Evolutionary conservation across 352 stramenopile genomes (phyloP).

Genomic region (Globisporangium yorkense): DNA sequence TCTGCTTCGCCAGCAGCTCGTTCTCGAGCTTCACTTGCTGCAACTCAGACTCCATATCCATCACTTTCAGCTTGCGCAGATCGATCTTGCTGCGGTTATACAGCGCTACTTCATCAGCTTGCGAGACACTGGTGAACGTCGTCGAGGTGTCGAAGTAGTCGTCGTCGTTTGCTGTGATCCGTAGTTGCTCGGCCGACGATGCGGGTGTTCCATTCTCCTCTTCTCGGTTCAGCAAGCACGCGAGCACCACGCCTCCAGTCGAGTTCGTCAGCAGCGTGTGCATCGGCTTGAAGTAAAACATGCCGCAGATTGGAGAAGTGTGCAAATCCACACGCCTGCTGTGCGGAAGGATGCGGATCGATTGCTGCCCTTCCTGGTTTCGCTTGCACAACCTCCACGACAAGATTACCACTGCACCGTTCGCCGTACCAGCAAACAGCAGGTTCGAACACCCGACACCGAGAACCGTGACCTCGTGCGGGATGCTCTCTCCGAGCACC

Average conservation of each 20-base stretch:
- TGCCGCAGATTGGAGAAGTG: conserved; percentile 28
- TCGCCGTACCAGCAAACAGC: conserved; percentile 39
- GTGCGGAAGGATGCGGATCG: conserved; percentile 23
- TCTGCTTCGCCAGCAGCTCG: conserved; percentile 53
- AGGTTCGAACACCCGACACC: conserved; percentile 30
- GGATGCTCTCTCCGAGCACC: conserved; percentile 16
- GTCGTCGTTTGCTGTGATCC: conserved; percentile 1
- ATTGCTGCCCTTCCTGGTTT: conserved; percentile 14
- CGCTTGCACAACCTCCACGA: conserved; percentile 35
- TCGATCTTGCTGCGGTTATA: conserved; percentile 56
- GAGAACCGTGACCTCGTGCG: conserved; percentile 36
- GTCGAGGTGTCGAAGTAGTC: conserved; percentile 11
- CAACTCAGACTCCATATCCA: conserved; percentile 59
- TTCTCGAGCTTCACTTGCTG: conserved; percentile 71
- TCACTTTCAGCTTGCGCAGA: conserved; percentile 35
- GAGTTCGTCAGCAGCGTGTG: conserved; percentile 37
- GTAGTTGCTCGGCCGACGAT: conserved; percentile 5
- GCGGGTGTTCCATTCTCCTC: background rate
- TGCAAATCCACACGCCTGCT: conserved; percentile 45
- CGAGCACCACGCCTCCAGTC: conserved; percentile 32
- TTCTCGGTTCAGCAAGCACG: conserved; percentile 17
- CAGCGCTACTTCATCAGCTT: conserved; percentile 47
- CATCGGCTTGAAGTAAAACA: conserved; percentile 29
- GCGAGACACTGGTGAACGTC: conserved; percentile 27
- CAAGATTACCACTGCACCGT: conserved; percentile 37